Evolutionary conservation across 495 filamentous ascomycete species (phyloP), one percentile per base, ranked within the genome.

Genomic region (Podospora appendiculata): DNA sequence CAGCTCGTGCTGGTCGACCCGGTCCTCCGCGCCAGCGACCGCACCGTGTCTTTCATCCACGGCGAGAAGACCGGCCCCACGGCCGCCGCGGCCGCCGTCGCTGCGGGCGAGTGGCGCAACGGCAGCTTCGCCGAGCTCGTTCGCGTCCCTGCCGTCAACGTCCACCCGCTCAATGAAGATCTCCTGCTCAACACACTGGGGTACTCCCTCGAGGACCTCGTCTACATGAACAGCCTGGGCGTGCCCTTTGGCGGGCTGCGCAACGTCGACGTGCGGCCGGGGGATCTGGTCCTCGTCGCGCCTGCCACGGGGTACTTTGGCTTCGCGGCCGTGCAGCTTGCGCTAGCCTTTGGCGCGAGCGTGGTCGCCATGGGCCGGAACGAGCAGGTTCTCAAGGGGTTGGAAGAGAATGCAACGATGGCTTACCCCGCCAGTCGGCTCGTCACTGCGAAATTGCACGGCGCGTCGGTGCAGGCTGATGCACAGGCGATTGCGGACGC

Each of bases 301-400:
- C 77, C 78, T 1, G 77, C 75, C 2, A 80, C 74, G 1, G 74
- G 75, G 0, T 51, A 52, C 6, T 80, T 72, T 53, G 71, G 76
- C 2, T 68, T 71, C 14, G 68, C 62, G 8, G 75, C 70, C 0
- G 73, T 78, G 3, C 45, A 57, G 4, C 63, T 75, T 13, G 75
- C 77, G 2, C 58, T 79, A 0, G 76, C 76, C 1, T 70, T 79
- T 64, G 77, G 77, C 0, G 75, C 75, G 12, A 69, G 52, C 0
- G 76, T 81, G 11, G 59, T 80, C 16, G 75, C 76, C 5, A 62
- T 67, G 42, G 76, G 76, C 8, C 60, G 77, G 7, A 78, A 79
- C 49, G 36, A 54, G 8, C 45, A 52, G 35, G 56, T 61, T 3
- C 49, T 76, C 38, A 42, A 58, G 11, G 50, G 59, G 43, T 44